These are phyloP conservation scores for Rauvolfia tetraphylla DNA, from an alignment of 257 asterid genomes.

Conservation along the genomic window DNA sequence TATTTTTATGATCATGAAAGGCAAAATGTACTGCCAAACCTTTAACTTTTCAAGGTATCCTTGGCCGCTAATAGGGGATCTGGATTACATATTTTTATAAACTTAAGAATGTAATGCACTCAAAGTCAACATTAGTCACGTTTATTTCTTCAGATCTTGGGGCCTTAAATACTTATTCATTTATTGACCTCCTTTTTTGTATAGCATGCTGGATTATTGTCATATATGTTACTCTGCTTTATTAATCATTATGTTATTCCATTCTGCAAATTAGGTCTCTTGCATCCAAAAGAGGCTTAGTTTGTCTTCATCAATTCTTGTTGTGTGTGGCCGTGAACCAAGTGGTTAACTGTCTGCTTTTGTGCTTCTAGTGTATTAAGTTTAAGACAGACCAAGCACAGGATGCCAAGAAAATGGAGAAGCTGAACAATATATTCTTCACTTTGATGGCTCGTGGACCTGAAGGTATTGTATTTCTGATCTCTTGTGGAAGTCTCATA, in stretches of 20 bases:
- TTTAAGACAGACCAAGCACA: slow-evolving; percentile 91
- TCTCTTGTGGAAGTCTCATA: not conserved
- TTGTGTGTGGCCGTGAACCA: not conserved
- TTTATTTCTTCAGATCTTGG: no score
- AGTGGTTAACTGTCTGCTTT: not conserved
- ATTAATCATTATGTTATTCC: slow-evolving; percentile 1
- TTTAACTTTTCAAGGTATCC: not conserved
- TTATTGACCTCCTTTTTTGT: not conserved
- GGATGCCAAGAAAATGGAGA: slow-evolving; percentile 87
- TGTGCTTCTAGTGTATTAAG: slow-evolving; percentile 55
- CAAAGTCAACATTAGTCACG: not conserved
- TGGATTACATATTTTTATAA: no score
- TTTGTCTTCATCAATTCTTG: not conserved
- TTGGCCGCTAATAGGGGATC: no score
- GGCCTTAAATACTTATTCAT: not conserved
- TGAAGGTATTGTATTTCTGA: slow-evolving; percentile 46
- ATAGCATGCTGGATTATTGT: not conserved
- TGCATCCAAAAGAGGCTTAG: not conserved
- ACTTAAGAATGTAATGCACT: no score
- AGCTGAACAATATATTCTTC: slow-evolving; percentile 68
- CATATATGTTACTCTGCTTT: not conserved
- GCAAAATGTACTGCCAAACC: not conserved
- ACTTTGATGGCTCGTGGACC: slow-evolving; percentile 90
- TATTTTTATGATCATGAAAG: not conserved
- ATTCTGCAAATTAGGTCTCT: not conserved